A percentile compares a stretch with the other conserved stretches of the same genome.
Conservation (phyloP, 2,329 filamentous ascomycete genomes). For the Tolypocladium ovalisporum region DNA sequence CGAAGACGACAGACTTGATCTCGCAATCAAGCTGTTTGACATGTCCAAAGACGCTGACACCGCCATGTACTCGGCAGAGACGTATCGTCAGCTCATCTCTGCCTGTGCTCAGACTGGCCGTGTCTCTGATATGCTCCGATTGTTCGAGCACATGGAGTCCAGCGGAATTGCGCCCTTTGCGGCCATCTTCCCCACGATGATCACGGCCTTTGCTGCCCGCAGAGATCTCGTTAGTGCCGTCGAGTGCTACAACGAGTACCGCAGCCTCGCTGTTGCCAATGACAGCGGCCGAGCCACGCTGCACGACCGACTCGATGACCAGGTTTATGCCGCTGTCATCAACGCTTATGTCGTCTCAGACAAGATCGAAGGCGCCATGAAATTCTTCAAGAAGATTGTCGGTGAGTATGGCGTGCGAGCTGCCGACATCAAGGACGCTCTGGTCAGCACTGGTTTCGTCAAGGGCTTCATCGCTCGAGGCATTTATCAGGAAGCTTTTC, state of each 20-base stretch:
- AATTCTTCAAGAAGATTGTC: slow-evolving; percentile 75
- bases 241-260: slow-evolving; percentile 93
- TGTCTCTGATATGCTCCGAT: slow-evolving; percentile 77
- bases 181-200: slow-evolving; percentile 84
- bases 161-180: slow-evolving; percentile 64
- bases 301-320: slow-evolving; percentile 62
- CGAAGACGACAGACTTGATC: slow-evolving; percentile 77
- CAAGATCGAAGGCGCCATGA: slow-evolving; percentile 69
- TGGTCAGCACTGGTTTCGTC: slow-evolving; percentile 67
- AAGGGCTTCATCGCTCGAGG: slow-evolving; percentile 63
- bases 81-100: slow-evolving; percentile 75
- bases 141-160: slow-evolving; percentile 86
- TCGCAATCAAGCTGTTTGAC: slow-evolving; percentile 79
- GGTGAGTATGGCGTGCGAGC: slow-evolving; percentile 47
- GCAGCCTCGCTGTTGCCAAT: slow-evolving; percentile 72
- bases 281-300: slow-evolving; percentile 62
- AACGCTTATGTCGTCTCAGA: slow-evolving; percentile 78
- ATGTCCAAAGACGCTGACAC: slow-evolving; percentile 54
- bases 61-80: slow-evolving; percentile 64
- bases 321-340: slow-evolving; percentile 86
- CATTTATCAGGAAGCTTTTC: slow-evolving; percentile 61
- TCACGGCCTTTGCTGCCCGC: slow-evolving; percentile 75
- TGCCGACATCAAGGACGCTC: slow-evolving; percentile 55
- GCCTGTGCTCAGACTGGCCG: slow-evolving; percentile 77
- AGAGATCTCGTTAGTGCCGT: slow-evolving; percentile 82